Conservation (phyloP, 139 green algal genomes). For the Picochlorum sp. region DNA sequence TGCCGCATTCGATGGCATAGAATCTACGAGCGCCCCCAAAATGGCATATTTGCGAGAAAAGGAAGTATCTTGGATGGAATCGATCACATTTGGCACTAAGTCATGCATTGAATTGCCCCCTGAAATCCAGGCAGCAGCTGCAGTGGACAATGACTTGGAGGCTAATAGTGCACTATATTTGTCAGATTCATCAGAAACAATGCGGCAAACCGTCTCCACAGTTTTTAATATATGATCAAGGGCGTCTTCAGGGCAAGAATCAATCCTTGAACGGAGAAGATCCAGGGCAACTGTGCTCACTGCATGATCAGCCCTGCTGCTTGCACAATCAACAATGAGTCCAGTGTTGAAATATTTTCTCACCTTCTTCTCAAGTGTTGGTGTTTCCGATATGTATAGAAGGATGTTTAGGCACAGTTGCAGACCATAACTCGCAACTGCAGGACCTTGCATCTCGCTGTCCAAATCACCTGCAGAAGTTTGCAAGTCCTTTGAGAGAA, state of each 20-base stretch:
- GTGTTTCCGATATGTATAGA: background rate
- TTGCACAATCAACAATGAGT: conserved; percentile 46
- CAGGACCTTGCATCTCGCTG: background rate
- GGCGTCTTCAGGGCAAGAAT: conserved; percentile 26
- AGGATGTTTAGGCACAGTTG: background rate
- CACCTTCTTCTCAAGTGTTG: background rate
- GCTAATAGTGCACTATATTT: conserved; percentile 36
- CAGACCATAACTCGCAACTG: background rate
- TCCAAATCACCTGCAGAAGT: background rate
- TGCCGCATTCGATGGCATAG: background rate
- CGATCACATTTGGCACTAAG: conserved; percentile 15
- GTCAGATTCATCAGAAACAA: conserved; percentile 38
- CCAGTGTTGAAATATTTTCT: conserved; percentile 29
- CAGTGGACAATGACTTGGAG: conserved; percentile 19
- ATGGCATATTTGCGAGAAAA: background rate
- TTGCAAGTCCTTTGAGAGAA: background rate
- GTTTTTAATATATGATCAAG: conserved; percentile 54
- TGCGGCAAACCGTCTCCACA: conserved; percentile 40
- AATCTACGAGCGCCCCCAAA: background rate
- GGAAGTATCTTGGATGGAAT: background rate
- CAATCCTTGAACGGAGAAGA: conserved; percentile 46
- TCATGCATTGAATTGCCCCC: conserved; percentile 11
- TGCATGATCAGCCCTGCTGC: conserved; percentile 42
- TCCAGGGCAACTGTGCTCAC: conserved; percentile 56
- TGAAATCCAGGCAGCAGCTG: conserved; percentile 24